A percentile compares a stretch with the other conserved stretches of the same genome.
Evolutionary conservation across 2,329 filamentous ascomycete genomes (phyloP).

Genomic region (Fusarium sp.): DNA sequence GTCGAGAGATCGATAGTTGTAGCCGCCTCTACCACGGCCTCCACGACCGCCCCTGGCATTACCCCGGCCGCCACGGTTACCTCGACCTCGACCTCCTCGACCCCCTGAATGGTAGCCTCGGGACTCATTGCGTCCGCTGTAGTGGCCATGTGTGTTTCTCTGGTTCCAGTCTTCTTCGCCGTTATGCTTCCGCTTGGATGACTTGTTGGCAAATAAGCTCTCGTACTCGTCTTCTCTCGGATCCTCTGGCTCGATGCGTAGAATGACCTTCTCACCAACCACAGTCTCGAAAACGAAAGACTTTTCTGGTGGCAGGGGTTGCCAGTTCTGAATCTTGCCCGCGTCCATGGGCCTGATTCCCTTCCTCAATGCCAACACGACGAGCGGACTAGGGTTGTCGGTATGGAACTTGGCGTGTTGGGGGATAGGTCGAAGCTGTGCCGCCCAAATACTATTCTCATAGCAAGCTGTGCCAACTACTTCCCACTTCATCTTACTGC

Average conservation of each 20-base stretch:
- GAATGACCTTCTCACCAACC: constrained; percentile 86
- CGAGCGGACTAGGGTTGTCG: constrained; percentile 80
- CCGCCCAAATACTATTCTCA: constrained; percentile 90
- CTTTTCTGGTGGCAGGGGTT: constrained; percentile 77
- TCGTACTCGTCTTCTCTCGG: constrained; percentile 72
- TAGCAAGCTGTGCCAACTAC: constrained; percentile 80
- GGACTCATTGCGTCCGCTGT: constrained; percentile 56
- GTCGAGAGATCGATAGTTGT: constrained; percentile 75
- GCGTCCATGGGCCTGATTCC: constrained; percentile 84
- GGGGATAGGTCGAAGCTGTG: constrained; percentile 79
- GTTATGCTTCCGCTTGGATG: constrained; percentile 69
- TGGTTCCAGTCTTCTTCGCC: constrained; percentile 59
- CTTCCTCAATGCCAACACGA: constrained; percentile 85
- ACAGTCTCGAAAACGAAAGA: constrained; percentile 83
- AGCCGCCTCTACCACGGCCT: constrained; percentile 62
- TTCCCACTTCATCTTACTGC: constrained; percentile 85
- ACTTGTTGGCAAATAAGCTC: constrained; percentile 70
- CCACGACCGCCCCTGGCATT: constrained; percentile 56
- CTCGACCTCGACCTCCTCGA: constrained; percentile 56
- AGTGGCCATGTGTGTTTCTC: constrained; percentile 50
- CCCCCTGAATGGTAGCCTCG: constrained; percentile 59
- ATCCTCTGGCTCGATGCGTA: constrained; percentile 82
- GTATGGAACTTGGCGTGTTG: constrained; percentile 77
- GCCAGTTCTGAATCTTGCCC: constrained; percentile 85
- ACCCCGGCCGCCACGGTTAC: constrained; percentile 54